Conservation (phyloP, 1,284 basidiomycete genomes). For the Trichosporon coremiiforme region DNA sequence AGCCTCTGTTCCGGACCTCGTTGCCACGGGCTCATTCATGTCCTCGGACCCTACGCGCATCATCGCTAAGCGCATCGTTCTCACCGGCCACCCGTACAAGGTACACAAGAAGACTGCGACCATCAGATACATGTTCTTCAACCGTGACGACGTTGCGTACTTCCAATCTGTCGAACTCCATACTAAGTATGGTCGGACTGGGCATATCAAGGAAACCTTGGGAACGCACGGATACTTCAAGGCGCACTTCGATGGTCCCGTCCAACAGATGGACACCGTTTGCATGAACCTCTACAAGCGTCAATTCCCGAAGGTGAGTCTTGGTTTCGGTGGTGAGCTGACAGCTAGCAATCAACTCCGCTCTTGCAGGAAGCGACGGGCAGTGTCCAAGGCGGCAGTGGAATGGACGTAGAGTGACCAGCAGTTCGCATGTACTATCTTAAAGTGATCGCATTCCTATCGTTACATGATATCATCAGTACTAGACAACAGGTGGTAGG, state of each 20-base stretch:
- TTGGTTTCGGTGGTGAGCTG: not conserved
- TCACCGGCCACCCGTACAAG: constrained; percentile 96
- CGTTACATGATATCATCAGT: constrained; percentile 1
- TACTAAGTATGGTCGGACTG: constrained; percentile 89
- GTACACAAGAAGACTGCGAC: constrained; percentile 98
- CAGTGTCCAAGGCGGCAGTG: constrained; percentile 24
- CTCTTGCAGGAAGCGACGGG: too few relatives aligned
- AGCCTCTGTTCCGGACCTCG: constrained; percentile 68
- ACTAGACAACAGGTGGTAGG: constrained; percentile 14
- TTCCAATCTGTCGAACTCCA: constrained; percentile 91
- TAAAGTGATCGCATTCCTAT: too few relatives aligned
- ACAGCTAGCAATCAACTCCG: not conserved
- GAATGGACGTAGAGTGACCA: constrained; percentile 42
- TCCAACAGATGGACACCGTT: constrained; percentile 94
- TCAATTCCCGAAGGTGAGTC: constrained; percentile 69
- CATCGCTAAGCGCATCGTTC: constrained; percentile 86
- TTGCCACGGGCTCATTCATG: constrained; percentile 86
- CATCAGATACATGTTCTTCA: constrained; percentile 98
- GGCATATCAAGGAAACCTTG: constrained; percentile 89
- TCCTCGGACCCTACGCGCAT: constrained; percentile 89
- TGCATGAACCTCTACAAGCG: constrained; percentile 91
- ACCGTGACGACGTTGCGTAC: constrained; percentile 86
- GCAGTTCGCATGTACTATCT: constrained; percentile 5
- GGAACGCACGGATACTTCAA: constrained; percentile 99
- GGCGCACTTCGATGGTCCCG: constrained; percentile 91